Percentiles rank a stretch among this genome's conserved stretches.
Evolutionary conservation across 1,284 basidiomycete genomes (phyloP).

Genomic region (Crucibulum parvulum): DNA sequence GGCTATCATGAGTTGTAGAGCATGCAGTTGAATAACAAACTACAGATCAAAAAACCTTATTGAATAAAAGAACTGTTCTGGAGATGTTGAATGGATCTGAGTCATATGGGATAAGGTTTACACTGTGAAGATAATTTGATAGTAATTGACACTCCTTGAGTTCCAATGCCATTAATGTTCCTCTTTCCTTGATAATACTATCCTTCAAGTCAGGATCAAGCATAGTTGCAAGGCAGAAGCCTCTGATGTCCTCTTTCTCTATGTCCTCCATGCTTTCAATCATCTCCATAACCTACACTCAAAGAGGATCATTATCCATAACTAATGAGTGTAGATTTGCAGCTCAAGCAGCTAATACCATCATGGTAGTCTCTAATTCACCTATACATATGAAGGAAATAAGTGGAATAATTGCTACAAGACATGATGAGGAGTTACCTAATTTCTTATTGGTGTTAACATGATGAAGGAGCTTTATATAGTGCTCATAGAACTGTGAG

Average conservation of each 20-base stretch:
- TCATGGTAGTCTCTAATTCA: slow-evolving; percentile 13
- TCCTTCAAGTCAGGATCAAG: slow-evolving; percentile 4
- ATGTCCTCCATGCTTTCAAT: background rate
- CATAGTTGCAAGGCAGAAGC: slow-evolving; percentile 7
- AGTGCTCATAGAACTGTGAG: slow-evolving; percentile 14
- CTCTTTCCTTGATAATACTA: background rate
- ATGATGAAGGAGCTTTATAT: slow-evolving; percentile 18
- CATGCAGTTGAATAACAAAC: too few relatives aligned
- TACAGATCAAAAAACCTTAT: too few relatives aligned
- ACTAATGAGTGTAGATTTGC: slow-evolving; percentile 12
- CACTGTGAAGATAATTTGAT: too few relatives aligned
- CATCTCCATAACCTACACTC: background rate
- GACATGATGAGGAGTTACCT: slow-evolving; percentile 4
- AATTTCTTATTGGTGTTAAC: slow-evolving; percentile 19
- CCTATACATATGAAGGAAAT: background rate
- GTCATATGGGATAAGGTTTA: too few relatives aligned
- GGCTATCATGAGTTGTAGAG: too few relatives aligned
- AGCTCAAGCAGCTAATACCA: slow-evolving; percentile 4
- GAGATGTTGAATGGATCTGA: too few relatives aligned
- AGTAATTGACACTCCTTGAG: too few relatives aligned
- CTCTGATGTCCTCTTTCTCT: slow-evolving; percentile 3
- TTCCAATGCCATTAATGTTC: background rate
- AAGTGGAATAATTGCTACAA: background rate
- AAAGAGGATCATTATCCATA: slow-evolving; percentile 3
- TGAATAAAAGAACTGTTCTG: too few relatives aligned